Evolutionary conservation across 148 eudicot species (phyloP), one percentile per base, ranked within the genome.

Genomic region (Cornus florida): DNA sequence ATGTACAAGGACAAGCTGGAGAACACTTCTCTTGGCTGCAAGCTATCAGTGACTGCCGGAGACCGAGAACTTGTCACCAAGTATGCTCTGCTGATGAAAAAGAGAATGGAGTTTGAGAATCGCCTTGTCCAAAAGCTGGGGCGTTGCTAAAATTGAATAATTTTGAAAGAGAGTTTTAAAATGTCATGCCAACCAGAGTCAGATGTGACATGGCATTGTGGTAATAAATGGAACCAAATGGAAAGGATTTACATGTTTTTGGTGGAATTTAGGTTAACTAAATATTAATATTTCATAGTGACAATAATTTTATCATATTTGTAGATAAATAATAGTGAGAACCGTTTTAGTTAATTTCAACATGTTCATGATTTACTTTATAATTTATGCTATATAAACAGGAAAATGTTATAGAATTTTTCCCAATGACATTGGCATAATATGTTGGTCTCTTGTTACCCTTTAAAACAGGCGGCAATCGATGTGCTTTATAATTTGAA

Each of bases 81-180:
- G 79, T 95, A 95, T 67, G 87, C 91, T 8, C 11, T 78, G 65
- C 66, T 92, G 84, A 85, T 89, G 94, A 88, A 92, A 89, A 93
- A 92, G 83, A 87, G 97, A 82, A 75, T 86, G 72, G 97, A 93
- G 74, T 90, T 93, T 7, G 97, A 95, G 83, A 92, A 87, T 53
- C 83, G 82, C 74, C 93, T 95, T 8, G 93, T 93, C 3, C 83
- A 92, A 70, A 88, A 88, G 83, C 84, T 91, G 10, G 94, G 97
- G 39, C 89, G 98, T 17, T 62, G 24, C 8, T 62, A n/a, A 62
- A 20, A 20, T 53, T 53, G 59, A 53, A 53, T 53, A 3, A 7
- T 12, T 10, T 50, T 6, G 14, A 53, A 12, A 53, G 59, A 35
- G 38, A 35, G 4, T 11, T 53, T 53, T 53, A 53, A 53, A 53